These are phyloP conservation scores for Cyberlindnera sargentensis DNA, from an alignment of 805 yeast genomes.

Conservation along the genomic window DNA sequence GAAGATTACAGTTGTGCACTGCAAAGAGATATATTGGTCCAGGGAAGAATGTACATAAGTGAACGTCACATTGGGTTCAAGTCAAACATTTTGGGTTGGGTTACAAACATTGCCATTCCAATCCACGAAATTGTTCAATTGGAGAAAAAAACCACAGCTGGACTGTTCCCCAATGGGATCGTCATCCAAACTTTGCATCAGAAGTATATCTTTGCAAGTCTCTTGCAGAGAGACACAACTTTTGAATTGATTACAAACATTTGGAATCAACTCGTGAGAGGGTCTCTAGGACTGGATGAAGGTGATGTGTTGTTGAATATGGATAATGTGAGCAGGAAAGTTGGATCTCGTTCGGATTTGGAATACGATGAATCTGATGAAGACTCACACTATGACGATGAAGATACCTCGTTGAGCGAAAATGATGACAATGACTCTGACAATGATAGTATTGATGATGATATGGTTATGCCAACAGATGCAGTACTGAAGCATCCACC, in stretches of 20 bases:
- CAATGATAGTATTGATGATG: constrained; percentile 6
- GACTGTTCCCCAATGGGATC: constrained; percentile 86
- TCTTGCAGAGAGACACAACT: constrained; percentile 62
- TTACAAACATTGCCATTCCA: constrained; percentile 71
- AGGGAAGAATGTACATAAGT: constrained; percentile 80
- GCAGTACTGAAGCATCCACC: constrained; percentile 35
- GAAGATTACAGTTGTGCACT: constrained; percentile 91
- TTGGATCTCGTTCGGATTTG: neutral
- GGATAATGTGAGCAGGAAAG: constrained; percentile 9
- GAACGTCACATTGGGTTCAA: constrained; percentile 77
- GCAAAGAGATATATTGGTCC: constrained; percentile 71
- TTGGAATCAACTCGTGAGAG: constrained; percentile 45
- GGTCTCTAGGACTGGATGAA: constrained; percentile 12
- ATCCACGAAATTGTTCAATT: constrained; percentile 65
- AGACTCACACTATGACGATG: constrained; percentile 1
- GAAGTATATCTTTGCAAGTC: constrained; percentile 80
- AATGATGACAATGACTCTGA: constrained; percentile 8
- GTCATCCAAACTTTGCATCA: constrained; percentile 29
- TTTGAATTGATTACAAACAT: constrained; percentile 47
- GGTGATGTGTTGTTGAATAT: constrained; percentile 7
- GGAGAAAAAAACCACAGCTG: constrained; percentile 81
- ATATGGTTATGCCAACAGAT: constrained; percentile 4
- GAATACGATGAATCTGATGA: neutral
- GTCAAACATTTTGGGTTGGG: constrained; percentile 86
- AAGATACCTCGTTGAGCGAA: constrained; percentile 6